Conservation (phyloP, 306 rosid genomes). For the Quercus cerris region DNA sequence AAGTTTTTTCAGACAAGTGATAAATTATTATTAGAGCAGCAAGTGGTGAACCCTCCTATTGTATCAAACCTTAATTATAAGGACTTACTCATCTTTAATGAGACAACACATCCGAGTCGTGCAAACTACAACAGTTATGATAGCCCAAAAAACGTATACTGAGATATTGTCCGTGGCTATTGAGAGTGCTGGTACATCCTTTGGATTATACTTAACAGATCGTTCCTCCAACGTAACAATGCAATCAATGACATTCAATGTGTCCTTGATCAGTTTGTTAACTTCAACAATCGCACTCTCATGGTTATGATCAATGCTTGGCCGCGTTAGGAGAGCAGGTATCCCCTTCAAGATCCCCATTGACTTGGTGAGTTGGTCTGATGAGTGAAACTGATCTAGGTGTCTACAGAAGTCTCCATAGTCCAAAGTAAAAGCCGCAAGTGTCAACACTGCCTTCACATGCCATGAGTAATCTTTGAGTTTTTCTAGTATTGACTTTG, state of each 20-base stretch:
- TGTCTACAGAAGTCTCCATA: conserved; percentile 63
- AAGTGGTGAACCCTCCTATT: too few species aligned
- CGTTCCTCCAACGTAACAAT: conserved; percentile 42
- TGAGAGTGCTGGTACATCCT: conserved; percentile 42
- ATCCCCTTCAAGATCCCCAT: conserved; percentile 50
- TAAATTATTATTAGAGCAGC: too few species aligned
- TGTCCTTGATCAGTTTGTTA: conserved; percentile 42
- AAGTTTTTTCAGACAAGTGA: too few species aligned
- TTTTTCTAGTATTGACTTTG: conserved; percentile 48
- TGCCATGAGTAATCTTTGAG: conserved; percentile 50
- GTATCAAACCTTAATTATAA: not conserved
- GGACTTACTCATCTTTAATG: conserved; percentile 40
- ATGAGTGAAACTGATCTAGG: conserved; percentile 38
- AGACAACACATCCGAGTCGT: conserved; percentile 42
- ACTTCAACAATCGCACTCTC: conserved; percentile 40
- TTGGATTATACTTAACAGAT: conserved; percentile 19
- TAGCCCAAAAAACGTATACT: conserved; percentile 60
- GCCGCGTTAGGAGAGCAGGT: conserved; percentile 40
- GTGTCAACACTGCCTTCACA: conserved; percentile 62
- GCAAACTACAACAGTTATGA: conserved; percentile 45
- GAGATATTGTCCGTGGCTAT: conserved; percentile 34
- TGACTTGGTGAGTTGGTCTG: conserved; percentile 54
- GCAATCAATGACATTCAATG: conserved; percentile 41
- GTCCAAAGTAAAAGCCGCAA: conserved; percentile 69
- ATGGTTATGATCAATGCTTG: conserved; percentile 24